A percentile compares a stretch with the other conserved stretches of the same genome.
These are phyloP conservation scores for Chlorencoelia australis DNA, from an alignment of 2,329 filamentous ascomycete species.

Conservation along the genomic window DNA sequence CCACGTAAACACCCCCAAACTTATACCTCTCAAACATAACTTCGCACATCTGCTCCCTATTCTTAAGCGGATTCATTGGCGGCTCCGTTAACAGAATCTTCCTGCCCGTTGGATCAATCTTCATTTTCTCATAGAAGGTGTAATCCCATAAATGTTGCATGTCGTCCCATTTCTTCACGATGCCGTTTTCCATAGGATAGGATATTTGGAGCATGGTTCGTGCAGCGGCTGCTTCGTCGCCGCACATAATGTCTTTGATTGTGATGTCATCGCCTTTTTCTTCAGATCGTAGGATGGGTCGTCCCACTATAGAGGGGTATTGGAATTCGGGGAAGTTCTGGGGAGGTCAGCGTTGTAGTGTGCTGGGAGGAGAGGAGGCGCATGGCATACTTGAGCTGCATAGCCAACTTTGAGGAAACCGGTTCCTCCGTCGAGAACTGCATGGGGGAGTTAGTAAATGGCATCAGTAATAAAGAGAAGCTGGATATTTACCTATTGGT, in stretches of 20 bases:
- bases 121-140: slow-evolving; percentile 96
- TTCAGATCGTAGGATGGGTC: slow-evolving; percentile 93
- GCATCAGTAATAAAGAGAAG: background rate
- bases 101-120: slow-evolving; percentile 78
- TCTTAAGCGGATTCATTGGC: slow-evolving; percentile 94
- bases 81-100: slow-evolving; percentile 98
- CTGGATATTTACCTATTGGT: slow-evolving; percentile 26
- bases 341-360: slow-evolving; percentile 5
- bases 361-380: slow-evolving; percentile 1
- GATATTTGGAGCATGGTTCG: slow-evolving; percentile 97
- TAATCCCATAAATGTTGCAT: slow-evolving; percentile 99
- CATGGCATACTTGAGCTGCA: slow-evolving; percentile 62
- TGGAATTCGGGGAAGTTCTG: slow-evolving; percentile 99
- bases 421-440: slow-evolving; percentile 98
- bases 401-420: slow-evolving; percentile 99
- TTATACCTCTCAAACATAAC: slow-evolving; percentile 98
- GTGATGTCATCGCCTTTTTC: slow-evolving; percentile 59
- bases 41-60: slow-evolving; percentile 95
- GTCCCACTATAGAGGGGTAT: slow-evolving; percentile 95
- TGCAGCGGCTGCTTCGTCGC: slow-evolving; percentile 91
- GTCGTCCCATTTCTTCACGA: slow-evolving; percentile 99
- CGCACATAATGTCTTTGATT: slow-evolving; percentile 99
- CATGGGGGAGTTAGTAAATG: slow-evolving; percentile 13
- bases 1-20: slow-evolving; percentile 95
- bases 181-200: slow-evolving; percentile 99